Evolutionary conservation across 208 protist species (phyloP).

Genomic region (Naegleria gruberi): DNA sequence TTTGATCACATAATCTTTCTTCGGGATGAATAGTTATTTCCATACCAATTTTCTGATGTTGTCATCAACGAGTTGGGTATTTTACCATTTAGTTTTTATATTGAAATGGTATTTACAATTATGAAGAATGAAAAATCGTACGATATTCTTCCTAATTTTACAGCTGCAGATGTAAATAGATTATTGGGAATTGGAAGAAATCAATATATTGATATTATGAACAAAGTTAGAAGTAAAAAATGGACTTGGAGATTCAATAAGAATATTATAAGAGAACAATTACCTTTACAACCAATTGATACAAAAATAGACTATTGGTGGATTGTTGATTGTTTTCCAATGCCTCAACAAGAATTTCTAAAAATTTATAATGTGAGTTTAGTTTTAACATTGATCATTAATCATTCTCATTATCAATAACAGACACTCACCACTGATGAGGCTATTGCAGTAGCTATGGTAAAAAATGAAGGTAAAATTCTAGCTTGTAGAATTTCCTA

Average conservation of each 20-base stretch:
- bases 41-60: constrained; percentile 11
- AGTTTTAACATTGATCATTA: constrained; percentile 18
- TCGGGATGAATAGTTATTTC: not conserved
- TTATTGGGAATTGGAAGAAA: constrained; percentile 90
- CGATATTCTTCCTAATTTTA: constrained; percentile 92
- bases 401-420: constrained; percentile 16
- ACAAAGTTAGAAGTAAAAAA: constrained; percentile 72
- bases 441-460: not conserved
- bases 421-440: not conserved
- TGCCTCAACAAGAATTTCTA: constrained; percentile 19
- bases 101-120: constrained; percentile 2
- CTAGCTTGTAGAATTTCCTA: constrained; percentile 55
- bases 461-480: constrained; percentile 29
- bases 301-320: constrained; percentile 58
- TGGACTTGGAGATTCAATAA: constrained; percentile 35
- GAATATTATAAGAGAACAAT: constrained; percentile 34
- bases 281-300: constrained; percentile 43
- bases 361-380: not conserved
- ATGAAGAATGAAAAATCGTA: constrained; percentile 60
- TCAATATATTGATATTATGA: constrained; percentile 91
- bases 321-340: constrained; percentile 31
- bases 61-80: not conserved
- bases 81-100: constrained; percentile 12
- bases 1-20: not conserved
- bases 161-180: constrained; percentile 82